Base-by-base conservation (phyloP, 495 filamentous ascomycete genomes). In the Penicillium mononematosum region DNA sequence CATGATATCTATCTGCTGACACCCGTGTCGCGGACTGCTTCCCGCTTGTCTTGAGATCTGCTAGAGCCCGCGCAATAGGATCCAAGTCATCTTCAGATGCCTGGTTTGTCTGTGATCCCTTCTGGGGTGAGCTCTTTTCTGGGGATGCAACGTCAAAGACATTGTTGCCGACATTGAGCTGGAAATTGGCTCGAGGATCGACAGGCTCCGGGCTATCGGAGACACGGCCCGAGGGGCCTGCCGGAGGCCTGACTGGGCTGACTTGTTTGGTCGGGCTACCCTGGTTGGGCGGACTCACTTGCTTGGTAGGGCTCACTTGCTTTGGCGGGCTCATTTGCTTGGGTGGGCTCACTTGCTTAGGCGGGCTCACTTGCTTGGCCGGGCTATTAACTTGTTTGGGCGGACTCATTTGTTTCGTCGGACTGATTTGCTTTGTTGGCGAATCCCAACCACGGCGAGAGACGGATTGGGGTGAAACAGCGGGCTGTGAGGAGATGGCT, bases 101-200 rank as follows among this genome's bases (percentile, higher is more conserved):
- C 60, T 73, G 71, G 4, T 59, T 62, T 10, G 64, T 42, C 53
- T 76, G 73, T 2, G 78, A 53, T 17, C 66, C 67, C 47, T 74
- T 73, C 36, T 68, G 75, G 6, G 55, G 29, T 3, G 66, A 51
- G 46, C 71, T 71, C 39, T 74, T 74, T 53, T 93, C 90, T 0
- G 91, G 88, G 6, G 89, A 88, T n/a, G 90, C 88, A 8, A 99
- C 92, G 63, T 96, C 87, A 73, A 99, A 98, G 24, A 98, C 92
- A 62, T 98, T 99, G 64, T 91, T 88, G 8, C 95, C 95, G 17
- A 99, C 83, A 69, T 96, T 96, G n/a, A 99, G 80, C 45, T 96
- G 93, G 66, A 97, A 86, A 70, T 88, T 96, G 45, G 95, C 89
- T 38, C 92, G 83, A 34, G 95, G 92, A 69, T 96, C 93, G 29